Evolutionary conservation across 2,329 filamentous ascomycete genomes (phyloP).

Genomic region (Colletotrichum sidae): DNA sequence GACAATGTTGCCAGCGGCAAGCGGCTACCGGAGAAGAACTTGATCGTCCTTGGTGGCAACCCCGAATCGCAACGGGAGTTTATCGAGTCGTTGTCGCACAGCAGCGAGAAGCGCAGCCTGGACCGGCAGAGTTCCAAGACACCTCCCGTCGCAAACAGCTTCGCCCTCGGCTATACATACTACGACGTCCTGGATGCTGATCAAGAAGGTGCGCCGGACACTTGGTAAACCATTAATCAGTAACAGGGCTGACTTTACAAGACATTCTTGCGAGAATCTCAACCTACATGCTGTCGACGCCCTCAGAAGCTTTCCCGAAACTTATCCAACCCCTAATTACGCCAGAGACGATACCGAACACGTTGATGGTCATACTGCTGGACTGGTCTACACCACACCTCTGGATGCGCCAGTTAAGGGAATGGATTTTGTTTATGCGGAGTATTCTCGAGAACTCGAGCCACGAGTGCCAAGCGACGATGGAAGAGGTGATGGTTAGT

Average conservation of each 20-base stretch:
- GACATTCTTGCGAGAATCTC: constrained; percentile 92
- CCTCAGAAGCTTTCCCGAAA: constrained; percentile 83
- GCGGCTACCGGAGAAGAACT: constrained; percentile 89
- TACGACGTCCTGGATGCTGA: constrained; percentile 94
- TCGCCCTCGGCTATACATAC: constrained; percentile 94
- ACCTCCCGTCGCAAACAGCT: constrained; percentile 89
- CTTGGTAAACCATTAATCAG: neutral
- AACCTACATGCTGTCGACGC: constrained; percentile 87
- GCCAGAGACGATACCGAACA: constrained; percentile 85
- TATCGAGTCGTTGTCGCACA: constrained; percentile 72
- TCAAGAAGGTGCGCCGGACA: constrained; percentile 78
- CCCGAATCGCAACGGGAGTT: constrained; percentile 88
- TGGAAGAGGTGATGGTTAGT: constrained; percentile 86
- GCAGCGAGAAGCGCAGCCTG: constrained; percentile 63
- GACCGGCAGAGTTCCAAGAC: constrained; percentile 69
- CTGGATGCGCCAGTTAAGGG: constrained; percentile 89
- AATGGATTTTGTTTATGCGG: constrained; percentile 88
- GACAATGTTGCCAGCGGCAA: constrained; percentile 91
- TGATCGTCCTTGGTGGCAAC: constrained; percentile 85
- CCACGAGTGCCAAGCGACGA: constrained; percentile 80
- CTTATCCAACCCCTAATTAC: constrained; percentile 88
- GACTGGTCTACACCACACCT: constrained; percentile 96
- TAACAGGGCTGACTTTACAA: constrained; percentile 47
- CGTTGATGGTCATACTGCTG: constrained; percentile 88
- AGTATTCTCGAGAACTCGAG: constrained; percentile 80